phyloP scores from a whole-genome alignment of 2,329 filamentous ascomycete genomes.

The Rhytidhysteron rufulum region DNA sequence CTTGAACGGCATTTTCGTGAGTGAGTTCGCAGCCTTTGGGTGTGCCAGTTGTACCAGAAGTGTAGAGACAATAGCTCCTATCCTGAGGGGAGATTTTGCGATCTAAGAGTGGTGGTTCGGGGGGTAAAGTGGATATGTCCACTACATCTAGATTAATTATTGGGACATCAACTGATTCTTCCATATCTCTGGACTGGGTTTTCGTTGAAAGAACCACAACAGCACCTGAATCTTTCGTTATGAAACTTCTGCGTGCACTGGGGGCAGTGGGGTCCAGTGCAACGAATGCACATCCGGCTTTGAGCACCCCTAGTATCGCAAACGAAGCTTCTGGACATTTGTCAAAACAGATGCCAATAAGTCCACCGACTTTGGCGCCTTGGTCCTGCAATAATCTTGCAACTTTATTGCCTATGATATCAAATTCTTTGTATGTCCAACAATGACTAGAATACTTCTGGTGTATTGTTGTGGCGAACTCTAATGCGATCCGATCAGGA shows the following conservation, averaged over 20 bases:
- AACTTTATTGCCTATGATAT: conserved; percentile 67
- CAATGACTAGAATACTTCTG: conserved; percentile 44
- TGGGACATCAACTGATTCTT: conserved; percentile 25
- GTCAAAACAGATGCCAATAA: conserved; percentile 75
- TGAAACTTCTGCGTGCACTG: conserved; percentile 69
- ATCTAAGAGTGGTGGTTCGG: conserved; percentile 24
- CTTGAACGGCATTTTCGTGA: conserved; percentile 84
- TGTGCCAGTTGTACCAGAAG: conserved; percentile 79
- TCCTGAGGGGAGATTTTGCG: conserved; percentile 44
- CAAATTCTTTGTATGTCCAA: conserved; percentile 74
- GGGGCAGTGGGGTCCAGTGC: conserved; percentile 76
- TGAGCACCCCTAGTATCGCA: conserved; percentile 75
- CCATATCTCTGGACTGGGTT: conserved; percentile 39
- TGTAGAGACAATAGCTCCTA: conserved; percentile 81
- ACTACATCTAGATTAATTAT: conserved; percentile 47
- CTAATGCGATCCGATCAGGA: conserved; percentile 65
- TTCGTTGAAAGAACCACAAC: conserved; percentile 59
- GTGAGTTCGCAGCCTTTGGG: conserved; percentile 87
- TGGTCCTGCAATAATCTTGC: conserved; percentile 59
- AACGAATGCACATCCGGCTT: conserved; percentile 76
- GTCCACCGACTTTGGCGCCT: conserved; percentile 52
- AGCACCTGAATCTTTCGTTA: conserved; percentile 68
- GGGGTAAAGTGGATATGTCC: conserved; percentile 30
- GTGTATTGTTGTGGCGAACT: conserved; percentile 64
- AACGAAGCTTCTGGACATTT: conserved; percentile 84